Evolutionary conservation across 2,329 filamentous ascomycete genomes (phyloP).

Genomic region (Proliferodiscus dingleyae): DNA sequence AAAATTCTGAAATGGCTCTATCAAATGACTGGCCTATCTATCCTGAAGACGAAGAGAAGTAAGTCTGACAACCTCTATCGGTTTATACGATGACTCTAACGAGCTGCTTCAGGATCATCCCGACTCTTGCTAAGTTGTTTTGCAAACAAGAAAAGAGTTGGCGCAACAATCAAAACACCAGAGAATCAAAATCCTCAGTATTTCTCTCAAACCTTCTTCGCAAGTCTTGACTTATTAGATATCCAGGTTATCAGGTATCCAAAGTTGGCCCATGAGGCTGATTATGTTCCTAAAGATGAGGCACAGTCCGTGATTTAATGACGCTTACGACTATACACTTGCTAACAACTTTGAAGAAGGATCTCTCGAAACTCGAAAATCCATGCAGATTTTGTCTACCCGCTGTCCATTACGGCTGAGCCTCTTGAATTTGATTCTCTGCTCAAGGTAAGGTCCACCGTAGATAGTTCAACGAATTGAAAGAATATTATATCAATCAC

Average conservation of each 20-base stretch:
- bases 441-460: not conserved
- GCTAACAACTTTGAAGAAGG: not conserved
- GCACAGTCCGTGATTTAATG: not conserved
- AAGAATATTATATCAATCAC: not conserved
- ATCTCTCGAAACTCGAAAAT: not conserved
- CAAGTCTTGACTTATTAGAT: no score
- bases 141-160: no score
- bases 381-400: constrained; percentile 3
- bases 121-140: no score
- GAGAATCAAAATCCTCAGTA: no score
- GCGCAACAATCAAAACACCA: no score
- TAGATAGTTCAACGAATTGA: not conserved
- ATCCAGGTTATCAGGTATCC: no score
- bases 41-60: constrained; percentile 3
- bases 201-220: no score
- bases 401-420: not conserved
- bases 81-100: not conserved
- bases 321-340: not conserved
- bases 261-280: no score
- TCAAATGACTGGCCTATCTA: constrained; percentile 4
- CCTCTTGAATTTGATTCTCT: not conserved
- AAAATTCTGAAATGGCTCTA: not conserved
- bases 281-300: not conserved
- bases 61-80: not conserved
- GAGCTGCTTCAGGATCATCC: constrained; percentile 1